phyloP scores from a whole-genome alignment of 78 protist genomes.

The Speleostelium caveatum region DNA sequence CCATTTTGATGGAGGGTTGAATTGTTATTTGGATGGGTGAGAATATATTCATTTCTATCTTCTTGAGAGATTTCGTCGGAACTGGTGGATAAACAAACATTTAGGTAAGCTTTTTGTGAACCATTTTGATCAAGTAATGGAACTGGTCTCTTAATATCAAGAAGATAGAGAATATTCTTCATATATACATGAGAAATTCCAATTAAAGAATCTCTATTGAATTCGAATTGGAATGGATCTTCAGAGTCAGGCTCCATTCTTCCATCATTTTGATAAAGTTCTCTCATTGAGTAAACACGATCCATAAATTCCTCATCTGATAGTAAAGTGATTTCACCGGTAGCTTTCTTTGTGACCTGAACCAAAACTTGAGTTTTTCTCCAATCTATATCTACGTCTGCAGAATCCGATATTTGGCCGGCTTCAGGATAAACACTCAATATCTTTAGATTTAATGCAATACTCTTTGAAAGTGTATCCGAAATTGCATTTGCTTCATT shows the following conservation, averaged over 20 bases:
- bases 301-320: conserved; percentile 65
- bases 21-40: not conserved
- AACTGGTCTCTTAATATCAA: conserved; percentile 56
- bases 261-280: conserved; percentile 81
- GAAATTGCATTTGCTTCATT: conserved; percentile 81
- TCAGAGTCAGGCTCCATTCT: conserved; percentile 4
- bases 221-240: conserved; percentile 57
- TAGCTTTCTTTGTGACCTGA: conserved; percentile 23
- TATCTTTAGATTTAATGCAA: conserved; percentile 19
- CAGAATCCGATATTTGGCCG: conserved; percentile 28
- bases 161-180: conserved; percentile 47
- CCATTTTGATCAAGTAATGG: conserved; percentile 68
- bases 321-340: conserved; percentile 47
- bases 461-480: conserved; percentile 7
- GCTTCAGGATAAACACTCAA: conserved; percentile 39
- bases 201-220: conserved; percentile 26
- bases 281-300: conserved; percentile 67
- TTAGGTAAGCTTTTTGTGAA: conserved; percentile 48
- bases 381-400: conserved; percentile 54
- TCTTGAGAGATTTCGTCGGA: not conserved
- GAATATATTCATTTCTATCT: conserved; percentile 5
- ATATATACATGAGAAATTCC: conserved; percentile 79
- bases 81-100: conserved; percentile 6
- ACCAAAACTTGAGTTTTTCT: conserved; percentile 64
- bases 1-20: not conserved